Evolutionary conservation across 2,329 filamentous ascomycete genomes (phyloP).

Genomic region (Fusarium nematophilum): DNA sequence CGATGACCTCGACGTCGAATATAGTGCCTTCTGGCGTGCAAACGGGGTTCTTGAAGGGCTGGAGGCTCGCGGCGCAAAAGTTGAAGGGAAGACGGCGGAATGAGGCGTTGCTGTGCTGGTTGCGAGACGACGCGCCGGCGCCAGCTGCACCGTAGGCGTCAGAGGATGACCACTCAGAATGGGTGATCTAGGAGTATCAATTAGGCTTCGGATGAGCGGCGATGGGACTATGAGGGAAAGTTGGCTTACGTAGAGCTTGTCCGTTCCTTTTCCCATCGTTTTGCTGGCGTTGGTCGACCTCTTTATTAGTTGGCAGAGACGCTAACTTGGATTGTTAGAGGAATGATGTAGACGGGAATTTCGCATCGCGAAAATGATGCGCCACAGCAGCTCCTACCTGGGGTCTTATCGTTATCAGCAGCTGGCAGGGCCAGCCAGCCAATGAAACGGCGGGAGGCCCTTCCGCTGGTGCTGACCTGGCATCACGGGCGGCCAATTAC

Average conservation of each 20-base stretch:
- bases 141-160: slow-evolving; percentile 88
- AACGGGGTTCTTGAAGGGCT: slow-evolving; percentile 94
- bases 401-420: slow-evolving; percentile 33
- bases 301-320: neutral
- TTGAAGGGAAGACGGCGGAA: slow-evolving; percentile 97
- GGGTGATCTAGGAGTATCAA: slow-evolving; percentile 73
- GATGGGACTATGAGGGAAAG: too few relatives aligned
- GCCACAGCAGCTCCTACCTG: slow-evolving; percentile 26
- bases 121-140: slow-evolving; percentile 69
- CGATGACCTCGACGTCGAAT: slow-evolving; percentile 94
- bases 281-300: slow-evolving; percentile 1
- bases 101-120: slow-evolving; percentile 57
- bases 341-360: slow-evolving; percentile 28
- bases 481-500: slow-evolving; percentile 44
- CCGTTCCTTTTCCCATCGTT: slow-evolving; percentile 57
- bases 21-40: slow-evolving; percentile 89
- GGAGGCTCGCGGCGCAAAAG: slow-evolving; percentile 95
- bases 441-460: slow-evolving; percentile 17
- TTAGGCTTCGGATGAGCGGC: neutral
- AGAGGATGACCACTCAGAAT: slow-evolving; percentile 95
- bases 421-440: neutral
- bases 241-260: slow-evolving; percentile 56
- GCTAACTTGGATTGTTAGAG: neutral
- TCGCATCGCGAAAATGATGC: slow-evolving; percentile 24
- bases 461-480: slow-evolving; percentile 39